A percentile compares a stretch with the other conserved stretches of the same genome.
Conservation (phyloP, 2,329 filamentous ascomycete species). For the Aspergillus clavatus region DNA sequence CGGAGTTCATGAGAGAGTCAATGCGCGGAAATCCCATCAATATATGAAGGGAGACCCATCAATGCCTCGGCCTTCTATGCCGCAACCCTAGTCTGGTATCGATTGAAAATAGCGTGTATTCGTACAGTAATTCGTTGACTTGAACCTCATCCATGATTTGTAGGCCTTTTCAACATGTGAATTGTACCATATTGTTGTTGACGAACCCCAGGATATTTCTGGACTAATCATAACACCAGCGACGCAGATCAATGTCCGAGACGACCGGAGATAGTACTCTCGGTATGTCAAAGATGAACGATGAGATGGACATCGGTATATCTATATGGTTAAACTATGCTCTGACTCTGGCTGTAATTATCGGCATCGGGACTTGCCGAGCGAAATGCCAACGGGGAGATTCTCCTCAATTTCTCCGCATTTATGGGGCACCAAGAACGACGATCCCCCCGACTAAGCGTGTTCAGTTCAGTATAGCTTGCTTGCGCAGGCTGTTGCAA, state of each 20-base stretch:
- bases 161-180: background rate
- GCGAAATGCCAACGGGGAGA: background rate
- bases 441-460: constrained; percentile 6
- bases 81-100: background rate
- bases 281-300: no score
- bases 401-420: constrained; percentile 4
- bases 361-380: background rate
- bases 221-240: no score
- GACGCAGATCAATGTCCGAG: no score
- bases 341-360: background rate
- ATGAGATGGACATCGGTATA: background rate
- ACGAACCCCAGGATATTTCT: no score
- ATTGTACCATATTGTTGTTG: no score
- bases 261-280: no score
- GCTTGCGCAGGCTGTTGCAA: no score
- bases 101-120: background rate
- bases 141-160: background rate
- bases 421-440: constrained; percentile 4
- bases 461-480: background rate
- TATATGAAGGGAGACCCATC: background rate
- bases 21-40: background rate
- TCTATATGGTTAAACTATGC: no score
- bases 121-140: background rate
- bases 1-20: background rate
- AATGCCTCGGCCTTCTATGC: background rate